Percentiles rank a stretch among this genome's conserved stretches.
phyloP scores from a whole-genome alignment of 208 protist genomes.

The Trypanosoma congolense region DNA sequence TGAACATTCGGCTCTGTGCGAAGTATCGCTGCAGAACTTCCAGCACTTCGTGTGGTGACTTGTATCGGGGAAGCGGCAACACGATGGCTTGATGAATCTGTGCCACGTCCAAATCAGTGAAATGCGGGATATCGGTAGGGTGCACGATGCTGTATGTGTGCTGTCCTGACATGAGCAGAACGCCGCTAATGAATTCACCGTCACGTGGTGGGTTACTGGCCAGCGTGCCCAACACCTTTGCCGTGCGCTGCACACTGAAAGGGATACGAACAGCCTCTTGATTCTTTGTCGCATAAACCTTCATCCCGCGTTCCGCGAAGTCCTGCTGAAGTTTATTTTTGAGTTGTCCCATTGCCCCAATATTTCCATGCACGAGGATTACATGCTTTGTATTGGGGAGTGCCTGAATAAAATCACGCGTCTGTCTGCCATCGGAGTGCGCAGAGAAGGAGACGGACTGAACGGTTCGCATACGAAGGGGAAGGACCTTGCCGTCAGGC shows the following conservation, averaged over 20 bases:
- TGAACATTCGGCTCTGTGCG: conserved; percentile 75
- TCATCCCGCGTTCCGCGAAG: conserved; percentile 72
- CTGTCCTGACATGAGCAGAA: conserved; percentile 84
- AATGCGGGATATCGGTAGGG: conserved; percentile 77
- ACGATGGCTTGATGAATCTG: conserved; percentile 84
- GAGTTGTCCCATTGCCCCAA: conserved; percentile 92
- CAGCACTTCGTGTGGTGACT: conserved; percentile 68
- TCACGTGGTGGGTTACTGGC: conserved; percentile 37
- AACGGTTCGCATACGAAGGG: conserved; percentile 89
- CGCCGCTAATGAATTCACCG: conserved; percentile 77
- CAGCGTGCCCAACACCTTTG: conserved; percentile 86
- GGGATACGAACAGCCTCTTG: conserved; percentile 91
- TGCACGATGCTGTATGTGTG: conserved; percentile 82
- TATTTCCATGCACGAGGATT: conserved; percentile 95
- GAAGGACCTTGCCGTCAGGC: conserved; percentile 85
- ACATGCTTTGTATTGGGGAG: conserved; percentile 80
- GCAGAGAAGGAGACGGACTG: conserved; percentile 96
- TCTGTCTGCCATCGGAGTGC: conserved; percentile 95
- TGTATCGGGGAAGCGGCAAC: conserved; percentile 74
- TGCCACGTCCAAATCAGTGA: conserved; percentile 78
- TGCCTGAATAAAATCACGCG: conserved; percentile 82
- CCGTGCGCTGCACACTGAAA: conserved; percentile 90
- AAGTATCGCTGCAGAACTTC: conserved; percentile 83
- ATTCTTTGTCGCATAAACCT: conserved; percentile 92
- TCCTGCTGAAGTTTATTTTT: conserved; percentile 85